A percentile compares a stretch with the other conserved stretches of the same genome.
Conservation (phyloP, 2,329 filamentous ascomycete genomes). For the Fusarium abutilonis region DNA sequence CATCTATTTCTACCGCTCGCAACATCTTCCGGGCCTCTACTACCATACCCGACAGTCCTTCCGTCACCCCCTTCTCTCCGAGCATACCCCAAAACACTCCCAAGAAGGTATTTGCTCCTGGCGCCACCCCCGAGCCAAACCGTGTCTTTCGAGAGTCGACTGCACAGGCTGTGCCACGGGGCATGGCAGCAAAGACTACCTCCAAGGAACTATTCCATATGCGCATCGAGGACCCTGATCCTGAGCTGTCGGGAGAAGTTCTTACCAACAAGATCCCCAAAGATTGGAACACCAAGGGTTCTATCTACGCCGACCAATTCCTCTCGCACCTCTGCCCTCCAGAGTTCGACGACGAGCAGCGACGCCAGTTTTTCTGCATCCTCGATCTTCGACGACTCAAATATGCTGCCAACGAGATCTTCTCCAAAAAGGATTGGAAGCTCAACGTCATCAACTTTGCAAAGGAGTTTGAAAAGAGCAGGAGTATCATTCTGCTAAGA, state of each 20-base stretch:
- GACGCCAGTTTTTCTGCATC: slow-evolving; percentile 70
- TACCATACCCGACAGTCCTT: slow-evolving; percentile 49
- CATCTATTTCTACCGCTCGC: slow-evolving; percentile 50
- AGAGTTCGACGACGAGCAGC: slow-evolving; percentile 67
- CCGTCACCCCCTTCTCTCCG: slow-evolving; percentile 55
- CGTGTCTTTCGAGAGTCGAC: slow-evolving; percentile 57
- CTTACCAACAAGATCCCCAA: slow-evolving; percentile 64
- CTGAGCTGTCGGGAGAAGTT: slow-evolving; percentile 65
- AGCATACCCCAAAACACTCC: slow-evolving; percentile 56
- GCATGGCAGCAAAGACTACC: slow-evolving; percentile 60
- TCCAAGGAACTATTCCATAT: slow-evolving; percentile 65
- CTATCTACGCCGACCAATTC: slow-evolving; percentile 69
- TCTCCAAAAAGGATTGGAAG: slow-evolving; percentile 69
- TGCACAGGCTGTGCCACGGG: slow-evolving; percentile 59
- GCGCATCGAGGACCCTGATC: slow-evolving; percentile 67
- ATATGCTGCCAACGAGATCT: slow-evolving; percentile 69
- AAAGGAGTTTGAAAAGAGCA: slow-evolving; percentile 72
- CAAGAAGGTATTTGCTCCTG: slow-evolving; percentile 60
- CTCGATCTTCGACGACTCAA: slow-evolving; percentile 70
- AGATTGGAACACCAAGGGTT: slow-evolving; percentile 61
- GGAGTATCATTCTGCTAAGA: slow-evolving; percentile 68
- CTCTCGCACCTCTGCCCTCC: slow-evolving; percentile 66
- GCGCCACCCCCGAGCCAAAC: slow-evolving; percentile 56
- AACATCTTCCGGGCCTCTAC: slow-evolving; percentile 57
- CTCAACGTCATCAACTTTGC: slow-evolving; percentile 70